These are phyloP conservation scores for Leccinum holopus DNA, from an alignment of 1,284 basidiomycete species.

Conservation along the genomic window DNA sequence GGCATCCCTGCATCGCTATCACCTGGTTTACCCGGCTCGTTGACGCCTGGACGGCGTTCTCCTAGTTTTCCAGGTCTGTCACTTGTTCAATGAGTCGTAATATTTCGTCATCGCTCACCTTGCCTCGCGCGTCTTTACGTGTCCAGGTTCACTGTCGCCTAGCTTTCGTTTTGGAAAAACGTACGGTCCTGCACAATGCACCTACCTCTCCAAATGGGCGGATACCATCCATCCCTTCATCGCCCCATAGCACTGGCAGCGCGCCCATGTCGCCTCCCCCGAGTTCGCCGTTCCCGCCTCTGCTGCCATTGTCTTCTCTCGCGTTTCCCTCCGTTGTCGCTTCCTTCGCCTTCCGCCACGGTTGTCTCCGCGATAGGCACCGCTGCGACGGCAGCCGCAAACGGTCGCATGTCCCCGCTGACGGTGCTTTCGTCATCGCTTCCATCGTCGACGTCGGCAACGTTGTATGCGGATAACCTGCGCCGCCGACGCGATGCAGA, in stretches of 20 bases:
- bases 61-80: slow-evolving; percentile 27
- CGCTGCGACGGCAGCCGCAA: slow-evolving; percentile 17
- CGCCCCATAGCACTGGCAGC: slow-evolving; percentile 6
- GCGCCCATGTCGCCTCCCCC: slow-evolving; percentile 30
- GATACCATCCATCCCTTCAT: slow-evolving; percentile 2
- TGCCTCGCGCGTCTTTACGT: slow-evolving; percentile 1
- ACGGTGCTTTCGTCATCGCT: slow-evolving; percentile 15
- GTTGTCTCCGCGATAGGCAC: background rate
- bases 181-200: background rate
- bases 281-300: slow-evolving; percentile 26
- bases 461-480: background rate
- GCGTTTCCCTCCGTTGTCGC: background rate
- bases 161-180: slow-evolving; percentile 17
- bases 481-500: background rate
- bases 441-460: background rate
- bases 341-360: slow-evolving; percentile 6
- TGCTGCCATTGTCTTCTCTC: slow-evolving; percentile 19
- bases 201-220: background rate
- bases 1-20: slow-evolving; percentile 20
- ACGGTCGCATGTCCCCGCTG: slow-evolving; percentile 22
- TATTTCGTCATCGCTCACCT: slow-evolving; percentile 5
- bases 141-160: slow-evolving; percentile 28
- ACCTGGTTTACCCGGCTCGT: slow-evolving; percentile 19
- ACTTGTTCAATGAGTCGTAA: slow-evolving; percentile 8
- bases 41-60: slow-evolving; percentile 24